Percentiles rank a stretch among this genome's conserved stretches.
Evolutionary conservation across 2,329 filamentous ascomycete species (phyloP).

Genomic region (Chaetomium olivaceum): DNA sequence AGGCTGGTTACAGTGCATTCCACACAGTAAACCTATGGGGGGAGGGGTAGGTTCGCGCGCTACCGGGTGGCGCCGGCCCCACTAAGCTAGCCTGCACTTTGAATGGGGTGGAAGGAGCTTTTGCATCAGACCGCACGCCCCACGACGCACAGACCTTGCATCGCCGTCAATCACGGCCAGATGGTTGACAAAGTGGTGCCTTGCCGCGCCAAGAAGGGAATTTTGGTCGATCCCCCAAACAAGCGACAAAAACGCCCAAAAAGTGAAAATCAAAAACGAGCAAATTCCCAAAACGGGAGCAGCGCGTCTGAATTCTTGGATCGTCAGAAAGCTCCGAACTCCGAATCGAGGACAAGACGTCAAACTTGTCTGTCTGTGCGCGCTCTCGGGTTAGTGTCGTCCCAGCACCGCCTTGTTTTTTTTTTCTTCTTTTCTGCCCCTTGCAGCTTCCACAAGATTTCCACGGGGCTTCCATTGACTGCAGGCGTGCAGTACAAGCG

Average conservation of each 20-base stretch:
- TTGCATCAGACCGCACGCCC: background rate
- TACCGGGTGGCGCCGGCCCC: conserved; percentile 14
- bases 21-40: background rate
- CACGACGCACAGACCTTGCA: background rate
- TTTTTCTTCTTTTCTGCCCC: background rate
- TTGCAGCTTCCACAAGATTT: conserved; percentile 9
- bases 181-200: conserved; percentile 8
- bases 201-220: conserved; percentile 26
- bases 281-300: conserved; percentile 23
- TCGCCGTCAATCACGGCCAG: background rate
- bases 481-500: conserved; percentile 6
- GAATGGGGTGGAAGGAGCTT: conserved; percentile 3
- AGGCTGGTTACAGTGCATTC: conserved; percentile 6
- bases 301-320: conserved; percentile 14
- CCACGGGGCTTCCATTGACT: conserved; percentile 9
- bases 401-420: background rate
- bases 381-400: background rate
- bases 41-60: too few relatives aligned
- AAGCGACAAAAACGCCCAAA: conserved; percentile 20
- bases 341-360: background rate
- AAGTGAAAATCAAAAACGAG: conserved; percentile 14
- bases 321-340: conserved; percentile 20
- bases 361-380: conserved; percentile 17
- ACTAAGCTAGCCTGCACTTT: background rate
- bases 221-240: conserved; percentile 26